Base-by-base conservation (phyloP, 306 rosid species). In the Fagus sylvatica region DNA sequence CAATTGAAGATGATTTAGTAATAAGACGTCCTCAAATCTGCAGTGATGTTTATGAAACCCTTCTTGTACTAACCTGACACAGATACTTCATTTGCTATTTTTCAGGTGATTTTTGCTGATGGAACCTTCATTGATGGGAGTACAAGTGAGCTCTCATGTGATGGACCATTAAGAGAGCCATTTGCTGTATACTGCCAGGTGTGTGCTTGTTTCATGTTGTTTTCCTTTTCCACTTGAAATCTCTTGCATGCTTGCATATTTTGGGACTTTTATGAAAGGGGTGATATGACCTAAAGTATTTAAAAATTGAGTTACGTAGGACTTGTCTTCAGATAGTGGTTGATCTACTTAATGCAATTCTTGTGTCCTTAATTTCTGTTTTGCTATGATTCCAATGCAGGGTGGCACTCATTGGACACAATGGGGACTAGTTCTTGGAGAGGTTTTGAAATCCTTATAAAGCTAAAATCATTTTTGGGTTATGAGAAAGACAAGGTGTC, bases 321-420 rank as follows among this genome's bases (percentile, higher is more conserved):
- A 67, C 17, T 67, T 72, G 10, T 72, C 22, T n/a, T 78, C 37
- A 4, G 41, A 5, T 65, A n/a, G 36, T n/a, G 55, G 34, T 51
- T 57, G 11, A 43, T 70, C 22, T 34, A 49, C 17, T 41, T 41
- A 28, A 39, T 43, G 22, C 61, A 8, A 22, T 77, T 78, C 56
- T 33, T 77, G 15, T 60, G 49, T 22, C 17, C 74, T 73, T 70
- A 66, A 61, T 40, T 68, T 41, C 57, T 32, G 61, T 19, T 37
- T 36, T 73, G 34, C 43, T 60, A 19, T 28, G 62, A 74, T 83
- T 76, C 46, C 51, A 78, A 60, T 88, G 85, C 86, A 91, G 98
- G 98, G 96, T 76, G 96, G 98, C 80, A 91, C 93, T 65, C 98
- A 93, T 82, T 91, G 98, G 96, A 91, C 94, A 84, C 98, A 93